Conservation (phyloP, 2,329 filamentous ascomycete genomes). For the Talaromyces sp. region DNA sequence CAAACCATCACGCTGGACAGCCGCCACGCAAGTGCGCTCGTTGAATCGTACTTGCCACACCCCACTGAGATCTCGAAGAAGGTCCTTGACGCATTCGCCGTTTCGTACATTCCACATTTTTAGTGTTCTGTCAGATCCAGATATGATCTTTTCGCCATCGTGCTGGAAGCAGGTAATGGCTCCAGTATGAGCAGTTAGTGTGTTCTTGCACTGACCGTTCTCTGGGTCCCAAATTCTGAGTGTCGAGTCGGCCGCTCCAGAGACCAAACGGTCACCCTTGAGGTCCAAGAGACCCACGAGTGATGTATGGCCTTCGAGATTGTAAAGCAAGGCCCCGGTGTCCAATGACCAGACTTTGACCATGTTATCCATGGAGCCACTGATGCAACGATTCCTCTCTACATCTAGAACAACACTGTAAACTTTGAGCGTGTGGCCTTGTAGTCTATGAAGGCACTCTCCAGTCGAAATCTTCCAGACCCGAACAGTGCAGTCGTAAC, state of each 20-base stretch:
- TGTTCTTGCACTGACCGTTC: slow-evolving; percentile 83
- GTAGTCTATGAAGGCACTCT: slow-evolving; percentile 76
- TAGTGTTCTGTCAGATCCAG: slow-evolving; percentile 87
- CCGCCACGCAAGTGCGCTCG: slow-evolving; percentile 88
- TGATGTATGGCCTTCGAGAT: slow-evolving; percentile 86
- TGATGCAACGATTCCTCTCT: slow-evolving; percentile 90
- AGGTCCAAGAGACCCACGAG: slow-evolving; percentile 90
- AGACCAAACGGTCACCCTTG: slow-evolving; percentile 84
- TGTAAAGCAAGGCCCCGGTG: slow-evolving; percentile 79
- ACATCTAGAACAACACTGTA: slow-evolving; percentile 96
- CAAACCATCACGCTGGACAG: slow-evolving; percentile 85
- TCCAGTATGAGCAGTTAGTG: slow-evolving; percentile 87
- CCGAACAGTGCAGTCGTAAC: slow-evolving; percentile 90
- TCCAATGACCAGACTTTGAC: slow-evolving; percentile 97
- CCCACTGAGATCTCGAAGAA: slow-evolving; percentile 89
- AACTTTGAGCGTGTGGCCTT: slow-evolving; percentile 87
- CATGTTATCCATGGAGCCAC: slow-evolving; percentile 95
- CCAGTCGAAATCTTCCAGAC: slow-evolving; percentile 98
- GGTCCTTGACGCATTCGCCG: slow-evolving; percentile 86
- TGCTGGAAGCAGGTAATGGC: slow-evolving; percentile 99
- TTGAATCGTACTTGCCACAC: slow-evolving; percentile 99
- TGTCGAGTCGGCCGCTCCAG: slow-evolving; percentile 91
- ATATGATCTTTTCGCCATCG: slow-evolving; percentile 93
- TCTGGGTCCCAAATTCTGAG: slow-evolving; percentile 96
- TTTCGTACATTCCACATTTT: slow-evolving; percentile 98